Evolutionary conservation across 2,329 filamentous ascomycete genomes (phyloP).

Genomic region (Diaporthe citriasiana): DNA sequence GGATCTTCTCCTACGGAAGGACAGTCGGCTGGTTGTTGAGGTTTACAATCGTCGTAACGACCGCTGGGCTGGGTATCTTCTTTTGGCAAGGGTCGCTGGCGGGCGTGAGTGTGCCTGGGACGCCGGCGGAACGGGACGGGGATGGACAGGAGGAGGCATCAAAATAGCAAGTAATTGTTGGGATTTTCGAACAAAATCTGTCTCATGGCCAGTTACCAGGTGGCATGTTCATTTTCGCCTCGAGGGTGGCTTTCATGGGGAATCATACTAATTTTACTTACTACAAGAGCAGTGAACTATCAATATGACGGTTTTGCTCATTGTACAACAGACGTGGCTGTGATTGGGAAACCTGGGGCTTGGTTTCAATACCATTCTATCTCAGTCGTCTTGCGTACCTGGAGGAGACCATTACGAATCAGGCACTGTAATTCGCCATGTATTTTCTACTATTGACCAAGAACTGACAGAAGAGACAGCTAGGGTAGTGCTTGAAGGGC

Average conservation of each 20-base stretch:
- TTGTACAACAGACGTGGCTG: background rate
- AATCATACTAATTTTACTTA: background rate
- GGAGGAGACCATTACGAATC: background rate
- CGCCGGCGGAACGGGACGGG: conserved; percentile 17
- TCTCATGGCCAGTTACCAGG: background rate
- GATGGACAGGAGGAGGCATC: background rate
- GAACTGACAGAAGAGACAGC: background rate
- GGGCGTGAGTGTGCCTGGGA: conserved; percentile 33
- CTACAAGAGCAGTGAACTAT: background rate
- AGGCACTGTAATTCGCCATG: background rate
- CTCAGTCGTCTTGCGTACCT: background rate
- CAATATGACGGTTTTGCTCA: background rate
- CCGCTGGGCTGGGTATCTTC: conserved; percentile 34
- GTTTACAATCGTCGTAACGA: conserved; percentile 4
- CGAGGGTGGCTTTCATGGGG: background rate
- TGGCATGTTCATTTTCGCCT: background rate
- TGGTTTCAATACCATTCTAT: background rate
- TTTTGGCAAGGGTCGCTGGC: conserved; percentile 38
- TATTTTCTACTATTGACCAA: background rate
- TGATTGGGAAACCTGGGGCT: background rate
- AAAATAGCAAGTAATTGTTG: background rate
- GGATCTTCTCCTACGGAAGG: conserved; percentile 38
- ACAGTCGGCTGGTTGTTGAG: conserved; percentile 35
- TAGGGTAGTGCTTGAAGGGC: background rate
- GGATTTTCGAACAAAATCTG: no score